Base-by-base conservation (phyloP, 208 protist genomes). In the Vickermania ingenoplastis region DNA sequence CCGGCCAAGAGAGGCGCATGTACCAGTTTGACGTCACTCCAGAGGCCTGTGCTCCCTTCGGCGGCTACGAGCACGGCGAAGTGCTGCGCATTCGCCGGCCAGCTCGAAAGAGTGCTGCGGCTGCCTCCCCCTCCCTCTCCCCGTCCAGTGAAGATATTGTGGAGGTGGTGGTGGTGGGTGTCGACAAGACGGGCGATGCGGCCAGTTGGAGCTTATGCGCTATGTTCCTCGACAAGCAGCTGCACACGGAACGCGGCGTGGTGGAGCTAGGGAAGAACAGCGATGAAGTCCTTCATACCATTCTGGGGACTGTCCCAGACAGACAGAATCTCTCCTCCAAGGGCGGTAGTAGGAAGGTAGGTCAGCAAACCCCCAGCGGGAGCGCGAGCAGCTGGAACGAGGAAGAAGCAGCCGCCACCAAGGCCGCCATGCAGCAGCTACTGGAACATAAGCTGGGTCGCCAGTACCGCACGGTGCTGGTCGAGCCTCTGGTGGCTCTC, bases 221-320 rank as follows among this genome's bases (percentile, higher is more conserved):
- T 22, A 75, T 89, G 72, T 58, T 78, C 59, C 14, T 54, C 17
- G 73, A 83, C 49, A 30, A 71, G 5, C 53, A 57, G 4, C 29
- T n/a, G 61, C 81, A 83, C 3, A 41, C 55, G 4, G 63, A 64
- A 51, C 51, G 65, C 28, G 74, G 81, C 11, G 41, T 94, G 57
- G 45, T 94, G 28, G 67, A 78, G 51, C 71, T 94, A 30, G 86
- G 80, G 41, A 75, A 68, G 7, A 79, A 91, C 67, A 81, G 70
- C 63, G 31, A 75, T 1, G 74, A 83, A 21, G 62, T 94, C n/a
- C 36, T n/a, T 17, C 36, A 17, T 17, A 45, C 36, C 36, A 45
- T 45, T 45, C 17, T 45, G 11, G 36, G 36, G 7, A n/a, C n/a
- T n/a, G n/a, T n/a, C n/a, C n/a, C n/a, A n/a, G n/a, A n/a, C n/a